These are phyloP conservation scores for Mortierella sp. DNA, from an alignment of 371 early-diverging fungal species.

Conservation along the genomic window DNA sequence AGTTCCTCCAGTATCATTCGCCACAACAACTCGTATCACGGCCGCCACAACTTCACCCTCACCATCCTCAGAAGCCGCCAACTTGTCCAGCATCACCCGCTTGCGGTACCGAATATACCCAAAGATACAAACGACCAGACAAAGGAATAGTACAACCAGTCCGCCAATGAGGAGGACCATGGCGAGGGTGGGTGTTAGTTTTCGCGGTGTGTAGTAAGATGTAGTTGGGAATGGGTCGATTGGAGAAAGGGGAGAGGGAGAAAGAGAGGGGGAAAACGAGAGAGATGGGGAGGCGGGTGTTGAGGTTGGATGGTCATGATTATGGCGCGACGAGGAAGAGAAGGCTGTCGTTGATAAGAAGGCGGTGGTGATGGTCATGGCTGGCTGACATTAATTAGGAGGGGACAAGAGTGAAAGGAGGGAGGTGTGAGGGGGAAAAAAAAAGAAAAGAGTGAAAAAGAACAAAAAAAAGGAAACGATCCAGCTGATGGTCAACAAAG, in stretches of 20 bases:
- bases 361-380: neutral
- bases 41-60: neutral
- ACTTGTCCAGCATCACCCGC: neutral
- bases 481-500: neutral
- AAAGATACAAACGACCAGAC: neutral
- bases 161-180: neutral
- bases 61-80: neutral
- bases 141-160: neutral
- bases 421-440: neutral
- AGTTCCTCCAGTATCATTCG: neutral
- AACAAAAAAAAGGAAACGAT: neutral
- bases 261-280: neutral
- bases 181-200: neutral
- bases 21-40: neutral
- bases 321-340: too few relatives aligned
- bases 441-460: neutral
- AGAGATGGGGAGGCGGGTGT: neutral
- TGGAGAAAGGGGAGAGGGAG: too few relatives aligned
- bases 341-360: neutral
- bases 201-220: neutral
- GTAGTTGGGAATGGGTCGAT: neutral
- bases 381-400: neutral
- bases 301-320: neutral
- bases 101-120: neutral
- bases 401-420: neutral